Percentiles rank a stretch among this genome's conserved stretches.
These are phyloP conservation scores for Xylaria sp. DNA, from an alignment of 2,329 filamentous ascomycete species.

Conservation along the genomic window DNA sequence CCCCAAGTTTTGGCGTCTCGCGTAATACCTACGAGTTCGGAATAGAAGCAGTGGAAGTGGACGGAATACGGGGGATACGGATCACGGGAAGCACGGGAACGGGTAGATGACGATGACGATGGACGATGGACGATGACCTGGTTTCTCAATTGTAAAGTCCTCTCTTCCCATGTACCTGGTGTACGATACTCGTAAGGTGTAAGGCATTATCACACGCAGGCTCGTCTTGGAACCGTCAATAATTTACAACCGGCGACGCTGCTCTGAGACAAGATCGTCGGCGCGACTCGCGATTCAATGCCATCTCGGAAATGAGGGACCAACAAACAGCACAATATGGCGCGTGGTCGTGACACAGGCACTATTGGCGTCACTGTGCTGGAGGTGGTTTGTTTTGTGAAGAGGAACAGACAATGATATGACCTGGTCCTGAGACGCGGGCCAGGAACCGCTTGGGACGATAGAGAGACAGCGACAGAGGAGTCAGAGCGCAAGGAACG, in stretches of 20 bases:
- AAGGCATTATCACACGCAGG: not conserved
- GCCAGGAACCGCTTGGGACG: not conserved
- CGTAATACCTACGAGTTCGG: too few relatives aligned
- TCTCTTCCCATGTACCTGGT: too few relatives aligned
- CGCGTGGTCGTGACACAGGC: not conserved
- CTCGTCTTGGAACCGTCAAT: not conserved
- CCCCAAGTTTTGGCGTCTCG: too few relatives aligned
- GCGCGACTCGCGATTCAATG: too few relatives aligned
- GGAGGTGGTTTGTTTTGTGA: not conserved
- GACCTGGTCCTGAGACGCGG: not conserved
- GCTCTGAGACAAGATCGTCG: not conserved
- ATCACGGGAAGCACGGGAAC: too few relatives aligned
- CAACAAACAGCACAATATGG: conserved; percentile 7
- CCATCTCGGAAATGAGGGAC: not conserved
- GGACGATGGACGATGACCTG: too few relatives aligned
- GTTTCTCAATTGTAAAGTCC: too few relatives aligned
- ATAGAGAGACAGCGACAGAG: not conserved
- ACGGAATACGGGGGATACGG: too few relatives aligned
- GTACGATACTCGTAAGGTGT: too few relatives aligned
- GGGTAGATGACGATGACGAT: too few relatives aligned
- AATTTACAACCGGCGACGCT: not conserved
- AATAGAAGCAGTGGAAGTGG: too few relatives aligned
- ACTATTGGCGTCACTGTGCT: not conserved
- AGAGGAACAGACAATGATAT: not conserved
- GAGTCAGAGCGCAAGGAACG: too few relatives aligned